A percentile compares a stretch with the other conserved stretches of the same genome.
Evolutionary conservation across 352 stramenopile genomes (phyloP).

Genomic region (Phytophthora macrochlamydospora): DNA sequence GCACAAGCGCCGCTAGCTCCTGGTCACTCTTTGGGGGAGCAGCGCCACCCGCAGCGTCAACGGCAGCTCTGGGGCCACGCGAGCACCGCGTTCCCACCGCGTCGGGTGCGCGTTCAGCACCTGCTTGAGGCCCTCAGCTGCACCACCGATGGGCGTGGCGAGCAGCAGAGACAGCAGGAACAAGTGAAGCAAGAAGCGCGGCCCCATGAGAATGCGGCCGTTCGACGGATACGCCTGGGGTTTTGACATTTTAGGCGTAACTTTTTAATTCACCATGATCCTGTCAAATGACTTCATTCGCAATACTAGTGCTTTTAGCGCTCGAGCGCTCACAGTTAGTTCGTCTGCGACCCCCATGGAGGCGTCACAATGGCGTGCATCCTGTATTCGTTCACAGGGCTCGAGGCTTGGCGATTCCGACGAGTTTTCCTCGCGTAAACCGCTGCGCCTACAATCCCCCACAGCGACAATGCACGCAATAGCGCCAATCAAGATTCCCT

Average conservation of each 20-base stretch:
- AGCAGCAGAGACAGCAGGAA: constrained; percentile 10
- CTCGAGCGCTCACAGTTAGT: constrained; percentile 5
- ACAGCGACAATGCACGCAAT: constrained; percentile 23
- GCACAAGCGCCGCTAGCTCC: constrained; percentile 47
- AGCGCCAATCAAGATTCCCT: constrained; percentile 19
- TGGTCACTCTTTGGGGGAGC: constrained; percentile 23
- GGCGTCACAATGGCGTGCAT: constrained; percentile 32
- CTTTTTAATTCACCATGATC: background rate
- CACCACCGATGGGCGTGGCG: background rate
- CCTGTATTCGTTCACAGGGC: constrained; percentile 15
- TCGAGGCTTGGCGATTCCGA: constrained; percentile 3
- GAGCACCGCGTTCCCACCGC: constrained; percentile 31
- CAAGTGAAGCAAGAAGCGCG: constrained; percentile 2
- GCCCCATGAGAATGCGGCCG: constrained; percentile 5
- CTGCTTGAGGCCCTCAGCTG: constrained; percentile 6
- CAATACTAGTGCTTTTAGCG: background rate
- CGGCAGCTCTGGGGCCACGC: constrained; percentile 23
- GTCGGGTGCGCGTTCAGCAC: constrained; percentile 26
- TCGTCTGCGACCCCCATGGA: constrained; percentile 9
- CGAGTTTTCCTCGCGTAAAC: constrained; percentile 25
- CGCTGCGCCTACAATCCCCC: constrained; percentile 17
- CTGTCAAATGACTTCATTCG: constrained; percentile 2
- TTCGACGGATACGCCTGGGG: too few species aligned
- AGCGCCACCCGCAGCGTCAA: constrained; percentile 53
- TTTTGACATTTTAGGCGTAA: background rate